Evolutionary conservation across 345 rosid species (phyloP), one percentile per base, ranked within the genome.

Genomic region (Linum trigynum): DNA sequence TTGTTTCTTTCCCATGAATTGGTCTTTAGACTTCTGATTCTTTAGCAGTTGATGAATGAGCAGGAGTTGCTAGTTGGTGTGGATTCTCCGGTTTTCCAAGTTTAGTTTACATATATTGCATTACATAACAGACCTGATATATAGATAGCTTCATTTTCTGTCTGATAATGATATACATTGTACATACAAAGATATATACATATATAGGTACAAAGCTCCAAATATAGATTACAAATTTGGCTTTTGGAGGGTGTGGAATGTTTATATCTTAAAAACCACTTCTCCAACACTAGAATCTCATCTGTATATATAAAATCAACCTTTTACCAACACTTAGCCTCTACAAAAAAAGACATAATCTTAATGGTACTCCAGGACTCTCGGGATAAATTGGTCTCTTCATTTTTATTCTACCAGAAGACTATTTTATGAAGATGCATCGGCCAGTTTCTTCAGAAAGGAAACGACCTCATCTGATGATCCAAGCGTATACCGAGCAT

Each of bases 401-500:
- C 10, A 5, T 43, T 43, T 11, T 43, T 43, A 43, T 43, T 43
- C 50, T 43, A 43, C 50, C 50, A 43, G 50, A 43, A 43, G 50
- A 43, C 50, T 43, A 11, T 2, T 3, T 55, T 6, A 6, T 55
- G 32, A 17, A 8, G 84, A 65, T 0, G 82, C 77, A 65, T 69
- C 69, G 1, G 90, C 88, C 55, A 95, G 81, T 64, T 75, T 85
- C 78, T 67, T 80, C 15, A 95, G 84, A 63, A 95, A 89, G 53
- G 87, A 62, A 16, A 89, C 92, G 0, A 89, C 96, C 15, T 91
- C 91, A 32, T 91, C 96, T 0, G 99, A 85, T 5, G 99, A 87
- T 15, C 70, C 76, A 58, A 91, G 81, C 56, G 74, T 63, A 65
- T 87, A 95, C 9, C 99, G 83, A 58, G 99, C 99, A 68, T 57